Percentiles rank a stretch among this genome's conserved stretches.
Evolutionary conservation across 2,329 filamentous ascomycete species (phyloP).

Genomic region (Epichloe sylvatica): DNA sequence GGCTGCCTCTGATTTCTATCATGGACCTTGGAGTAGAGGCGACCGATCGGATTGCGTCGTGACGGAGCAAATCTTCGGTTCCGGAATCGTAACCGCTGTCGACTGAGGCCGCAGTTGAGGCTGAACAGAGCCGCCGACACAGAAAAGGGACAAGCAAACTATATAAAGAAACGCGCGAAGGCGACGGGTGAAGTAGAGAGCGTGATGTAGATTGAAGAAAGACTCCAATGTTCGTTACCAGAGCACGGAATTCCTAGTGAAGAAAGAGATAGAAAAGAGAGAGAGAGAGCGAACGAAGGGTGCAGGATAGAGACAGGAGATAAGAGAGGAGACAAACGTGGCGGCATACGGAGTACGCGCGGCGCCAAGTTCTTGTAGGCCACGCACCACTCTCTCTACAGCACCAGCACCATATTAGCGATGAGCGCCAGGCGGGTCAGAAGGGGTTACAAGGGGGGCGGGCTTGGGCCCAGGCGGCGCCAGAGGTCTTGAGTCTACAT

Average conservation of each 20-base stretch:
- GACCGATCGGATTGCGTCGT: neutral
- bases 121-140: neutral
- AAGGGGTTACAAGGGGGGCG: no score
- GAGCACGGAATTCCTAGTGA: neutral
- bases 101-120: neutral
- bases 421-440: no score
- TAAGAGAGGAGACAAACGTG: neutral
- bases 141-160: neutral
- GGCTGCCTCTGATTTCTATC: neutral
- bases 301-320: conserved; percentile 1
- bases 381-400: no score
- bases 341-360: neutral
- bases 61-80: neutral
- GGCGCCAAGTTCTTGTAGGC: neutral
- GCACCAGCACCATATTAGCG: no score
- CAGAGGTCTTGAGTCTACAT: no score
- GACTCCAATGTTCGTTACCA: neutral
- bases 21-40: neutral
- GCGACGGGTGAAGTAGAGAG: conserved; percentile 3
- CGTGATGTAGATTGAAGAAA: neutral
- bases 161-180: conserved; percentile 1
- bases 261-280: neutral
- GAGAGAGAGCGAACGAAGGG: neutral
- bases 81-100: neutral
- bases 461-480: no score